A percentile compares a stretch with the other conserved stretches of the same genome.
These are phyloP conservation scores for Cercospora nicotianae DNA, from an alignment of 2,329 filamentous ascomycete species.

Conservation along the genomic window DNA sequence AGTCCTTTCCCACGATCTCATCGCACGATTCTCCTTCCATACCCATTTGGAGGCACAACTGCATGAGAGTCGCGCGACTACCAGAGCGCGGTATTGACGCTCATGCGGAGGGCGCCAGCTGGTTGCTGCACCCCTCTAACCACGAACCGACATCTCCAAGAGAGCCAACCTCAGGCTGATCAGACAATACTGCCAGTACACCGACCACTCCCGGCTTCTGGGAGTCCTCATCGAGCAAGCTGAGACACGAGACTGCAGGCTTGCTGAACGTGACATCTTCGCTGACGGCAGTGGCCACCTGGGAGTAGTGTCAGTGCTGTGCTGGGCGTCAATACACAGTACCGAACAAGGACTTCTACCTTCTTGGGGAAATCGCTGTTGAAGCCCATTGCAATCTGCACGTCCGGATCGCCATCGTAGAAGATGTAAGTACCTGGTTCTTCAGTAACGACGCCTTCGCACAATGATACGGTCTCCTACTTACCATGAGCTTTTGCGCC, in stretches of 20 bases:
- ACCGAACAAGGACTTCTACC: neutral
- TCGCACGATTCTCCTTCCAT: no score
- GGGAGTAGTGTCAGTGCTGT: neutral
- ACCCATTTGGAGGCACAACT: no score
- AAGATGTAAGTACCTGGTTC: neutral
- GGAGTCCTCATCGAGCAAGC: neutral
- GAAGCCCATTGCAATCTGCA: neutral
- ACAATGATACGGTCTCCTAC: no score
- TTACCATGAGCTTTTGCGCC: neutral
- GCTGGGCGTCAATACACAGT: neutral
- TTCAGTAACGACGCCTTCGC: no score
- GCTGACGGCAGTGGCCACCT: neutral
- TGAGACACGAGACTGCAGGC: neutral
- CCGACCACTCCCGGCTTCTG: neutral
- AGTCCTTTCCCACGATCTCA: no score
- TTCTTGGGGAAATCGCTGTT: neutral
- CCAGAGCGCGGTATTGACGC: neutral
- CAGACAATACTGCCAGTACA: neutral
- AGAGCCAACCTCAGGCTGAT: neutral
- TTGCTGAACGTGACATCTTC: neutral
- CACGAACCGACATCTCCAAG: neutral
- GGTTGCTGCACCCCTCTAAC: neutral
- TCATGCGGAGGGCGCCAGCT: neutral
- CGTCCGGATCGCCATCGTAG: neutral
- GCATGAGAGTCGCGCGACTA: neutral